Conservation (phyloP, 129 eudicot genomes). For the sunflower (Helianthus annuus) region HanXRQr2.0-SUNRISE NC_035433.2:21060013-21060512, state of each 20-base stretch:
- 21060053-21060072: neutral
- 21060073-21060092: neutral
- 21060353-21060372: neutral
- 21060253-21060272: too few species aligned
- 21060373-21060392: neutral
- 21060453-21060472: conserved; percentile 28
- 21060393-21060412: neutral
- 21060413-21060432: neutral
- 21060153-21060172: neutral
- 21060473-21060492: conserved; percentile 15
- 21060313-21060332: too few species aligned
- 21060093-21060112: neutral
- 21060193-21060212: too few species aligned
- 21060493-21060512: neutral
- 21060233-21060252: too few species aligned
- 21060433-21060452: conserved; percentile 9
- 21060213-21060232: too few species aligned
- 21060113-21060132: neutral
- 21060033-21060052: neutral
- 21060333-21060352: too few species aligned
- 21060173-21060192: too few species aligned
- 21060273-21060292: too few species aligned
- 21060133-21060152: neutral
- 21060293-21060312: too few species aligned
- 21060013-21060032: neutral